phyloP scores from a whole-genome alignment of 2,329 filamentous ascomycete genomes.

The Ramularia collo-cygni region DNA sequence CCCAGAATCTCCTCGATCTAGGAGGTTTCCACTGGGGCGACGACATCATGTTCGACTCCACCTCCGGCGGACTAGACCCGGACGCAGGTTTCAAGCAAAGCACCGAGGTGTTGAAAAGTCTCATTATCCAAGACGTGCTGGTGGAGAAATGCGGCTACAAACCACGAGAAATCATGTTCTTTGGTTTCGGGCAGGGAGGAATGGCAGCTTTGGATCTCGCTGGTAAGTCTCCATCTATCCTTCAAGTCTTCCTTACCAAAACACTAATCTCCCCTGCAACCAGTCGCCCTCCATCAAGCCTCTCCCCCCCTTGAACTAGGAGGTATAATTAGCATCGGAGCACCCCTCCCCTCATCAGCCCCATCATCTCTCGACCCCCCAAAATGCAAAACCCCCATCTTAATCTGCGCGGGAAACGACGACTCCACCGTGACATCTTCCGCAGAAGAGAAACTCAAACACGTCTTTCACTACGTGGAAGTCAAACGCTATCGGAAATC shows the following conservation, averaged over 20 bases:
- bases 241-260: no score
- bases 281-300: slow-evolving; percentile 4
- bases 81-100: slow-evolving; percentile 47
- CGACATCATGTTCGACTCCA: slow-evolving; percentile 50
- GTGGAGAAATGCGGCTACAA: slow-evolving; percentile 45
- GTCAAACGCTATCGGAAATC: slow-evolving; percentile 61
- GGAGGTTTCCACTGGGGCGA: slow-evolving; percentile 59
- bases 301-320: slow-evolving; percentile 37
- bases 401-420: slow-evolving; percentile 53
- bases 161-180: slow-evolving; percentile 45
- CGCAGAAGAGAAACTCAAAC: slow-evolving; percentile 57
- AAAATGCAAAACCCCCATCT: slow-evolving; percentile 57
- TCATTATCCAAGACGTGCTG: slow-evolving; percentile 40
- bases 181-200: slow-evolving; percentile 53
- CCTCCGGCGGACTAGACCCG: slow-evolving; percentile 45
- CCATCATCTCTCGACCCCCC: slow-evolving; percentile 32
- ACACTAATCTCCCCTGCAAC: neutral
- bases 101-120: slow-evolving; percentile 36
- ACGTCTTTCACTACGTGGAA: slow-evolving; percentile 48
- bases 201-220: slow-evolving; percentile 47
- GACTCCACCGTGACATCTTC: slow-evolving; percentile 52
- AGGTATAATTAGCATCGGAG: slow-evolving; percentile 59
- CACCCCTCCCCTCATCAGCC: slow-evolving; percentile 46
- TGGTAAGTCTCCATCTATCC: slow-evolving; percentile 21
- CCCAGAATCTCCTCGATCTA: slow-evolving; percentile 59